Evolutionary conservation across 2,329 filamentous ascomycete species (phyloP), one percentile per base, ranked within the genome.

Genomic region (Plectosphaerella sp.): DNA sequence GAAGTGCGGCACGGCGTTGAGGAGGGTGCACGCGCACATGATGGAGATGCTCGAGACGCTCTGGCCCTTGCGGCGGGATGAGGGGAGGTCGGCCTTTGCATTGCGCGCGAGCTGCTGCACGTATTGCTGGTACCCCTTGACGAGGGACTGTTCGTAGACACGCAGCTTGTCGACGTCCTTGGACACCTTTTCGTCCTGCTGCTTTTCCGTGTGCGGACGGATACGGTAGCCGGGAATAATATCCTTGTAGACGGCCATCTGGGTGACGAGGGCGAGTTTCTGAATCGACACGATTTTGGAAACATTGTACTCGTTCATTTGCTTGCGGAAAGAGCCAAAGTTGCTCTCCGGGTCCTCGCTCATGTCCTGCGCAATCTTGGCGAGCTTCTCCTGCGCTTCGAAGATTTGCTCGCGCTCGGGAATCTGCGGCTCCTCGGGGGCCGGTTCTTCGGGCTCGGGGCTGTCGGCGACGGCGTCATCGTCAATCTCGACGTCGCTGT

Each of bases 201-300:
- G 84, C 33, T 91, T 87, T 54, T 95, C 90, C 1, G 80, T 77
- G 4, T 91, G 74, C 1, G 91, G 88, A 16, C 94, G 86, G 74
- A 99, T 97, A 55, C 94, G 82, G 68, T 99, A 99, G 20, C 94
- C 94, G 0, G 94, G 94, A 54, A 99, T 97, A 46, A 97, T 82
- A 69, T 97, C 94, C 68, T 93, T 96, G 77, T 93, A 99, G 12
- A 97, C 84, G 1, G 92, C 83, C 66, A 94, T 80, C 70, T 97
- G 92, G 20, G 94, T 91, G 47, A 87, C 89, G 57, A 99, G 74
- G 7, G 89, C 86, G 55, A 99, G 78, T 70, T 96, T 96, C 72
- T 89, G 87, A 49, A 99, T 86, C 2, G 87, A 85, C 14, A 81
- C 69, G 56, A 92, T 84, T 14, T 77, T 76, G 8, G 87, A 87